Evolutionary conservation across 2,329 filamentous ascomycete species (phyloP), one percentile per base, ranked within the genome.

Genomic region (Fusarium sp.): DNA sequence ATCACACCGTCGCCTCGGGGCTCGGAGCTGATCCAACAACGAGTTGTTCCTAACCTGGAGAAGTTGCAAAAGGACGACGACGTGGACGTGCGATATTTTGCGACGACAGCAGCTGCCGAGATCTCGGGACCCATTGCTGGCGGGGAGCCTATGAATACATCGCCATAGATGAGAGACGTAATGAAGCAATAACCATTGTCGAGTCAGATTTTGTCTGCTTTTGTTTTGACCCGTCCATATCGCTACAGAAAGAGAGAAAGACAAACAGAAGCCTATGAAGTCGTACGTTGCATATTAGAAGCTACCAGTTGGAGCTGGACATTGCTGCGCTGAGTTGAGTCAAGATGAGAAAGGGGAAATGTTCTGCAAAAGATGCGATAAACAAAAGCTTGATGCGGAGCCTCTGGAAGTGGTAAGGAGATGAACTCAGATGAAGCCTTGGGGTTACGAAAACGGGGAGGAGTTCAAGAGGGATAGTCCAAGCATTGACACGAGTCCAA

Each of bases 51-150:
- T 31, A 95, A 94, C 81, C 85, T 99, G 77, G 93, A 95, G 86
- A 98, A 98, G 87, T 88, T 99, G 79, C 95, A 98, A 86, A 93
- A 95, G 85, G 96, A 99, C 81, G 94, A 97, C 75, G 96, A 99
- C 85, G 95, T 98, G 77, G 96, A 99, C 85, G 96, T 99, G 79
- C 91, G 96, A 82, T 99, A 95, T 87, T 99, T 97, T 85, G 96
- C 96, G 73, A 97, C 95, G 70, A 97, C 94, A 73, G 95, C 96
- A 54, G 92, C 92, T 69, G 91, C 89, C 82, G 85, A 84, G 57
- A 87, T 88, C 64, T 84, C 84, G 54, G 86, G 85, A 48, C 75
- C 80, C 60, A 79, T 81, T 74, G 79, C 81, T 61, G 83, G 85
- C 64, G 87, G 87, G 65, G 88, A 90, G 77, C 88, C 89, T 39